phyloP scores from a whole-genome alignment of 2,329 filamentous ascomycete species.

The Pseudogymnoascus sp. region DNA sequence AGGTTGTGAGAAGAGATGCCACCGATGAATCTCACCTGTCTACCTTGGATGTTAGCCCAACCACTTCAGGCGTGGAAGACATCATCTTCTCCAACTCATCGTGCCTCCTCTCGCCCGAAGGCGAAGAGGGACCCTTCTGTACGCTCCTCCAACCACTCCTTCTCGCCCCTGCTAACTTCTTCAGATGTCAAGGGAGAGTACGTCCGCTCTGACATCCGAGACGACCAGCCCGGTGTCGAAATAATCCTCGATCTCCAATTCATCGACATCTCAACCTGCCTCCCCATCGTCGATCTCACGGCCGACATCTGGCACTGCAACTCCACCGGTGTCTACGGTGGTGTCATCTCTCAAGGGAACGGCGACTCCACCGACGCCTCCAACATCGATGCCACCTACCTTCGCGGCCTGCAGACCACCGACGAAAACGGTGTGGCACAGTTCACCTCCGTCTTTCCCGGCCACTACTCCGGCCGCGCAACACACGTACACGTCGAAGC shows the following conservation, averaged over 20 bases:
- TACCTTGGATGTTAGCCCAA: neutral
- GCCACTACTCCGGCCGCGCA: slow-evolving; percentile 39
- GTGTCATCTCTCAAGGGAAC: slow-evolving; percentile 37
- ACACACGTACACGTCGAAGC: slow-evolving; percentile 43
- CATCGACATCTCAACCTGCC: slow-evolving; percentile 46
- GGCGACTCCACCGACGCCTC: slow-evolving; percentile 33
- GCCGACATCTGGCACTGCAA: slow-evolving; percentile 47
- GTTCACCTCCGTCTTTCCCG: slow-evolving; percentile 37
- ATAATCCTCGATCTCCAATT: slow-evolving; percentile 43
- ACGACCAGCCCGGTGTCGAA: slow-evolving; percentile 32
- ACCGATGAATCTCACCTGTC: neutral
- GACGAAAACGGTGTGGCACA: slow-evolving; percentile 35
- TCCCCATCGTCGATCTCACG: slow-evolving; percentile 40
- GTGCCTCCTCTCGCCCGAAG: slow-evolving; percentile 29
- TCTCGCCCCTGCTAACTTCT: slow-evolving; percentile 18
- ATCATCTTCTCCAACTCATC: slow-evolving; percentile 22
- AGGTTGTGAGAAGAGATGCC: neutral
- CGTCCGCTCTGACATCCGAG: slow-evolving; percentile 32
- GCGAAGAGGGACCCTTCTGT: slow-evolving; percentile 32
- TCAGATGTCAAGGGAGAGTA: slow-evolving; percentile 31
- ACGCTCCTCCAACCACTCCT: neutral
- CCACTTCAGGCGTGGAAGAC: neutral
- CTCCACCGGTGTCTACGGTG: slow-evolving; percentile 42
- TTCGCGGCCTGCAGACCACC: slow-evolving; percentile 36
- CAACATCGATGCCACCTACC: slow-evolving; percentile 35